Base-by-base conservation (phyloP, 768 basidiomycete genomes). In the Stropharia rugosoannulata region DNA sequence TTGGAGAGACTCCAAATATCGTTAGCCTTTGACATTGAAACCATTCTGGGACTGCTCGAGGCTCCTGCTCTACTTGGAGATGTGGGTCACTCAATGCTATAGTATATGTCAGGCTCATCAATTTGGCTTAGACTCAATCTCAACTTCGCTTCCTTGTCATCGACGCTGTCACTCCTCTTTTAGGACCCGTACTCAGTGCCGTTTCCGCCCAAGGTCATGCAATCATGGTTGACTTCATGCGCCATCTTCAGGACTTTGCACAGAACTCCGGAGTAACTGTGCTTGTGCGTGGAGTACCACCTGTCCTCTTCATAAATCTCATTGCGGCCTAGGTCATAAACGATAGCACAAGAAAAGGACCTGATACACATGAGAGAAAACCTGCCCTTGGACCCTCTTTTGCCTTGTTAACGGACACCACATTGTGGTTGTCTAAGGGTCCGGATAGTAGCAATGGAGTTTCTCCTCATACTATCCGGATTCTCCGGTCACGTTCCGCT, bases 331-430 rank as follows among this genome's bases (percentile, higher is more conserved):
- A 91, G 90, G 76, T 88, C 7, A 72, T 87, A 42, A 90, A 92
- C 57, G 76, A 78, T 55, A 78, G 84, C 0, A 77, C 81, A 6
- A 62, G 62, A 44, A 64, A 56, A 52, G 58, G 63, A 27, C 58
- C 46, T 51, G 48, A 59, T 18, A 56, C 51, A 5, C 48, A 59
- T 22, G 71, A 66, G 7, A 75, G 81, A 54, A 90, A 88, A 62
- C 89, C 89, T 4, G 87, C 88, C 0, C 74, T 93, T 12, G 90
- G 90, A 0, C 84, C 89, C 1, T 86, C 89, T 1, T 93, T 92
- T 57, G 74, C 85, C 6, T 88, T 82, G 67, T 69, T 90, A 66
- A 81, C 84, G 1, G 90, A 92, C 62, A 83, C 81, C 13, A 88
- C 86, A 0, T 60, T 93, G n/a, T 92, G 89, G 89, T 72, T 90